Evolutionary conservation across 192 early-diverging fungal species (phyloP).

Genomic region (Coemansia sp.): DNA sequence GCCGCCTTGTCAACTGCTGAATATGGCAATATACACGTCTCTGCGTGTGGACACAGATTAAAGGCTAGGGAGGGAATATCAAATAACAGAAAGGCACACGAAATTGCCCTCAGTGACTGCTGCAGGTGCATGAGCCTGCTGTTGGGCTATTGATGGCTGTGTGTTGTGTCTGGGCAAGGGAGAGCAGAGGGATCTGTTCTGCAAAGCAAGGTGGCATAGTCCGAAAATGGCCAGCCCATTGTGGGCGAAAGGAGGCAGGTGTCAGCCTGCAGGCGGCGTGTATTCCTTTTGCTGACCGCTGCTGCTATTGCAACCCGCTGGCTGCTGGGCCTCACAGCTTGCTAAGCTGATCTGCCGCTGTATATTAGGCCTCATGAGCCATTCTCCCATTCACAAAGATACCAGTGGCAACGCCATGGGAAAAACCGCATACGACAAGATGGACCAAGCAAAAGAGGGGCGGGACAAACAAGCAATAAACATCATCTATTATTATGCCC

Average conservation of each 20-base stretch:
- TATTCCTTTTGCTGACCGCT: not conserved
- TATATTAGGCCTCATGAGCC: not conserved
- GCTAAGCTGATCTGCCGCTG: conserved; percentile 1
- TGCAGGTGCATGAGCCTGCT: too few species aligned
- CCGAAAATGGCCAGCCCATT: not conserved
- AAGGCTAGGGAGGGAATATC: not conserved
- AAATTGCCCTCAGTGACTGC: not conserved
- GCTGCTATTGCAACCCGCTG: not conserved
- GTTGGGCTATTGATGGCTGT: not conserved
- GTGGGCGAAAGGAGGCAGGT: not conserved
- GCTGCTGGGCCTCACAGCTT: not conserved
- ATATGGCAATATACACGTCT: not conserved
- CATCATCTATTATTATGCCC: too few species aligned
- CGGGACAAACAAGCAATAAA: not conserved
- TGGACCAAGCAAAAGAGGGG: not conserved
- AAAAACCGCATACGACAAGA: not conserved
- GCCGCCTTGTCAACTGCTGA: conserved; percentile 4
- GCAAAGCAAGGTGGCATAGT: too few species aligned
- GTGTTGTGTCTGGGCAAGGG: not conserved
- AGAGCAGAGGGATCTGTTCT: not conserved
- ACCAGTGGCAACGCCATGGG: not conserved
- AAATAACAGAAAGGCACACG: not conserved
- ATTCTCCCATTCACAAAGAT: not conserved
- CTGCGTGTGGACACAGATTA: not conserved
- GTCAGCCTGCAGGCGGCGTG: not conserved